phyloP scores from a whole-genome alignment of 768 basidiomycete species.

The Crucibulum laeve region DNA sequence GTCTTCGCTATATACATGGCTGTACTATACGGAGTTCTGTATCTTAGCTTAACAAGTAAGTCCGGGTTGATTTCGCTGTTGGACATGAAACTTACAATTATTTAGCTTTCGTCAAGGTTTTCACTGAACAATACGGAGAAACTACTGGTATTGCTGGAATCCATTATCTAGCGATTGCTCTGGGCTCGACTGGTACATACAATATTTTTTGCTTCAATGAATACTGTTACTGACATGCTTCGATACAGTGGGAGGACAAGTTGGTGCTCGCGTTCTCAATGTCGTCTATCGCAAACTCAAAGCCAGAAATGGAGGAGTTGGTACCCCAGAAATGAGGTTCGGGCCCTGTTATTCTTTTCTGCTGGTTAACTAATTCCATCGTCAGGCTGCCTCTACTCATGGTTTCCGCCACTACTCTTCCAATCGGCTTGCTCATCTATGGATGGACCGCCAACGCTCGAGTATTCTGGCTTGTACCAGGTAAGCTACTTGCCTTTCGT shows the following conservation, averaged over 20 bases:
- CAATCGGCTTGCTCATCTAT: constrained; percentile 56
- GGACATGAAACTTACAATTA: constrained; percentile 4
- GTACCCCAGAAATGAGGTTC: constrained; percentile 50
- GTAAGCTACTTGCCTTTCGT: constrained; percentile 22
- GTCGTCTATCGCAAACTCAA: constrained; percentile 39
- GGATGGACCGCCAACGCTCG: constrained; percentile 55
- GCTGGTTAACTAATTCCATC: not conserved
- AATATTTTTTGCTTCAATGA: not conserved
- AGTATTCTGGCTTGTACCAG: constrained; percentile 56
- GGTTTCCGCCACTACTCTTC: constrained; percentile 47
- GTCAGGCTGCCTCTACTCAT: constrained; percentile 32
- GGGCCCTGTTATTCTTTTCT: constrained; percentile 1
- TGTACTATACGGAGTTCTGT: constrained; percentile 51
- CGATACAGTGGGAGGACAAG: constrained; percentile 33
- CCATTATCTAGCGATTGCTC: constrained; percentile 59
- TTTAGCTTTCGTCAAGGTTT: constrained; percentile 52
- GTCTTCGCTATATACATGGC: constrained; percentile 55
- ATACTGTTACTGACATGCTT: constrained; percentile 11
- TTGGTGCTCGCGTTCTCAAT: constrained; percentile 41
- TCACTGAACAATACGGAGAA: constrained; percentile 42
- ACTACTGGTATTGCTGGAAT: constrained; percentile 48
- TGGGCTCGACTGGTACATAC: constrained; percentile 44
- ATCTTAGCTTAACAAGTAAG: constrained; percentile 33
- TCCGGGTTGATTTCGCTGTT: constrained; percentile 8
- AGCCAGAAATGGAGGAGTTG: constrained; percentile 43